Evolutionary conservation across 164 flowering plant species (phyloP).

Genomic region (Kalanchoe fedtschenkoi): DNA sequence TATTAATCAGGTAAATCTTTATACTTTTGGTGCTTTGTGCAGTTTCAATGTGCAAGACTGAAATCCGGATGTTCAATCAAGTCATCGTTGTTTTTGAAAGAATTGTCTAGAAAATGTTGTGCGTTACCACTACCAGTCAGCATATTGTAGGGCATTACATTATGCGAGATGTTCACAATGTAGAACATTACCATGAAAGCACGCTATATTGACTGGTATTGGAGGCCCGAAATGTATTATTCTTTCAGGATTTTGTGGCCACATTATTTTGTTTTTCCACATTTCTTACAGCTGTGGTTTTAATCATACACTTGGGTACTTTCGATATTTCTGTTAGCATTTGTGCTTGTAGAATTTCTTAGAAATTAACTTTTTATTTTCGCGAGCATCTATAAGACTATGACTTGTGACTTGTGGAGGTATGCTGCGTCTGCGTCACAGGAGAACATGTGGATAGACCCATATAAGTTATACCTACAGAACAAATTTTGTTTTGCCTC

Average conservation of each 20-base stretch:
- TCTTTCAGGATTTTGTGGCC: too few species aligned
- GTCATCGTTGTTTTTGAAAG: neutral
- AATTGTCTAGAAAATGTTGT: too few species aligned
- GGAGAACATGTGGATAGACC: neutral
- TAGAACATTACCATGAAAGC: too few species aligned
- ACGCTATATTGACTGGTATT: neutral
- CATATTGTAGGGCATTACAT: too few species aligned
- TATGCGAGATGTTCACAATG: too few species aligned
- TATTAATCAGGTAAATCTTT: slow-evolving; percentile 52
- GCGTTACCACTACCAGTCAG: too few species aligned
- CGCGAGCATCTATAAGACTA: neutral
- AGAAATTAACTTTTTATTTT: neutral
- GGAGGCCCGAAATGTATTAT: neutral
- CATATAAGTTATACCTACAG: neutral
- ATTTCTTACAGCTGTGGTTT: neutral
- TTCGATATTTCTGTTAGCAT: neutral
- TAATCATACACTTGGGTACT: neutral
- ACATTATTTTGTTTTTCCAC: neutral
- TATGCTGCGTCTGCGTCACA: too few species aligned
- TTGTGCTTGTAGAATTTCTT: neutral
- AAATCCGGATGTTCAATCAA: neutral
- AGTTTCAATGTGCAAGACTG: neutral
- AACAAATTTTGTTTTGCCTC: neutral
- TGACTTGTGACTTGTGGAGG: too few species aligned
- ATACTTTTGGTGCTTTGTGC: neutral